phyloP scores from a whole-genome alignment of 306 rosid species.

The Castanospermum australe region DNA sequence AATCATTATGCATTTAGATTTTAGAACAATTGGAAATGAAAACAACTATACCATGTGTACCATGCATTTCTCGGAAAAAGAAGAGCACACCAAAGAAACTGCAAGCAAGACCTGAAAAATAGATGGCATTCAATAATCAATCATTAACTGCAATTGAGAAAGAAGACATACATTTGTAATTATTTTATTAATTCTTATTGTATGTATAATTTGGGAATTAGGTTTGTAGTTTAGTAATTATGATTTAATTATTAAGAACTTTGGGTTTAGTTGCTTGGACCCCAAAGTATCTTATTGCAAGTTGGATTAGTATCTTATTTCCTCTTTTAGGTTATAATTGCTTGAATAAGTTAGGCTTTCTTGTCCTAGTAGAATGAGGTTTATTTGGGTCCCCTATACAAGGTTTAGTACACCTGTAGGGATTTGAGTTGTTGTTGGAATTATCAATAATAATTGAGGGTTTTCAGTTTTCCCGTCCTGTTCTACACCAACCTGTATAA shows the following conservation, averaged over 20 bases:
- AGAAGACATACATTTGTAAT: background rate
- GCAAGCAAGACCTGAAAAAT: slow-evolving; percentile 73
- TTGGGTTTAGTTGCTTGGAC: background rate
- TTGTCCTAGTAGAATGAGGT: background rate
- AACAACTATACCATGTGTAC: slow-evolving; percentile 53
- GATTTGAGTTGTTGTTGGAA: background rate
- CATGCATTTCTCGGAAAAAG: slow-evolving; percentile 56
- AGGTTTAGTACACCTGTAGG: slow-evolving; percentile 2
- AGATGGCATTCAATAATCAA: slow-evolving; percentile 10
- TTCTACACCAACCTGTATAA: background rate
- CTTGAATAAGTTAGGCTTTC: background rate
- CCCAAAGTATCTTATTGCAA: background rate
- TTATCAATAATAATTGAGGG: background rate
- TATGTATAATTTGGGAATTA: background rate
- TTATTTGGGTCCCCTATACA: background rate
- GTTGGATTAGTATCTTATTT: slow-evolving; percentile 6
- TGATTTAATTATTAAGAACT: background rate
- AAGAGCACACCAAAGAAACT: slow-evolving; percentile 84
- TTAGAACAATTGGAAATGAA: slow-evolving; percentile 11
- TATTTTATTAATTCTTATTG: background rate
- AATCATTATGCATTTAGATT: slow-evolving; percentile 3
- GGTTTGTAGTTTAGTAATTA: background rate
- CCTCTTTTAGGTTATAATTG: background rate
- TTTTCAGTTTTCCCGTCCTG: background rate
- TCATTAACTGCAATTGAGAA: background rate